Percentiles rank a stretch among this genome's conserved stretches.
Evolutionary conservation across 2,329 filamentous ascomycete genomes (phyloP).

Genomic region (Monosporascus sp.): DNA sequence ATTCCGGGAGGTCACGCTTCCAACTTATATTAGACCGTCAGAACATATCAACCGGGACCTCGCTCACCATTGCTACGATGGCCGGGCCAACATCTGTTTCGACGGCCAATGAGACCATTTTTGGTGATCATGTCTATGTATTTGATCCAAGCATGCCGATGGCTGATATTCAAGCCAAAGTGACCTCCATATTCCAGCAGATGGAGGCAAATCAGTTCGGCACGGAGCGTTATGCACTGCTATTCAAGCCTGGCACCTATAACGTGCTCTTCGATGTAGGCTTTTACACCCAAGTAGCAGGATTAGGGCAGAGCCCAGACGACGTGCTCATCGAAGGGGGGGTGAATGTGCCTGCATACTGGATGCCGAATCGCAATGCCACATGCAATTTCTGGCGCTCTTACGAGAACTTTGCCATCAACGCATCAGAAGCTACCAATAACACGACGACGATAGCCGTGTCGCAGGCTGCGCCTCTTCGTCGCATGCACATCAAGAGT

Average conservation of each 20-base stretch:
- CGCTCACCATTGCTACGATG: background rate
- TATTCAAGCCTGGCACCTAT: slow-evolving; percentile 27
- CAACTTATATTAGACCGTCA: background rate
- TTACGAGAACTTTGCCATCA: slow-evolving; percentile 28
- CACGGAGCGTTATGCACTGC: slow-evolving; percentile 23
- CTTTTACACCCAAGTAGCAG: slow-evolving; percentile 28
- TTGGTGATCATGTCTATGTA: slow-evolving; percentile 28
- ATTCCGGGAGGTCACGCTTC: too few species aligned
- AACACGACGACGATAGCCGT: slow-evolving; percentile 29
- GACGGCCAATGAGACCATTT: slow-evolving; percentile 22
- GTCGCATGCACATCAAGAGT: slow-evolving; percentile 26
- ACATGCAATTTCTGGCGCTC: slow-evolving; percentile 30
- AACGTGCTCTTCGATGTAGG: slow-evolving; percentile 28
- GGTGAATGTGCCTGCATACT: slow-evolving; percentile 28
- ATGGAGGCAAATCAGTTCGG: slow-evolving; percentile 31
- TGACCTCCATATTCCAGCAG: slow-evolving; percentile 22
- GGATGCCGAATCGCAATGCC: slow-evolving; percentile 30
- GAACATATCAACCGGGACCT: background rate
- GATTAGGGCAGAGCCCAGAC: slow-evolving; percentile 24
- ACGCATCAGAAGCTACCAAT: slow-evolving; percentile 25
- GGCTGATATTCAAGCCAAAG: slow-evolving; percentile 22
- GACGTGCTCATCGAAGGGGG: slow-evolving; percentile 28
- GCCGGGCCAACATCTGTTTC: slow-evolving; percentile 1
- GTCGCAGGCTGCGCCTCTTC: slow-evolving; percentile 27
- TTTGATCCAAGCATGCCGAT: slow-evolving; percentile 26